Evolutionary conservation across 305 asterid species (phyloP).

Genomic region (Withania somnifera): DNA sequence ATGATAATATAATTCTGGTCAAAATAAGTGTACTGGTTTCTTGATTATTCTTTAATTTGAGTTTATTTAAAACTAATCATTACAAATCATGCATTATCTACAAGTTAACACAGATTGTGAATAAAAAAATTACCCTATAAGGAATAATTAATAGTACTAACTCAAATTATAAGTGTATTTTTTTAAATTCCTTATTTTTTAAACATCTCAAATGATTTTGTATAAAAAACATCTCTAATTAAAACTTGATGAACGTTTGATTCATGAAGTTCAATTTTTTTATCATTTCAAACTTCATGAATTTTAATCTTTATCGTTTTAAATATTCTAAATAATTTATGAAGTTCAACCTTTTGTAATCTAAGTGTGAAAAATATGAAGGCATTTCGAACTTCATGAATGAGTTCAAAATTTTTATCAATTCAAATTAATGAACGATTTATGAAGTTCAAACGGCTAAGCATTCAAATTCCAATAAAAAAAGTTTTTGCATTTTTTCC

Average conservation of each 20-base stretch:
- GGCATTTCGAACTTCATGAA: not conserved
- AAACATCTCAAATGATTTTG: not conserved
- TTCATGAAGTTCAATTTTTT: no score
- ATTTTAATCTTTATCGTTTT: no score
- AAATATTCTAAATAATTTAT: no score
- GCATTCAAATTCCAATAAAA: no score
- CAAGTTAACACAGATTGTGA: not conserved
- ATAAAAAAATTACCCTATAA: not conserved
- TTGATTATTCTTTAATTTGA: not conserved
- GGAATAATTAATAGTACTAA: not conserved
- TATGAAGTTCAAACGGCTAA: not conserved
- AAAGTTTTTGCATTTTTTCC: no score
- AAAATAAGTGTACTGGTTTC: not conserved
- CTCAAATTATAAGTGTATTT: not conserved
- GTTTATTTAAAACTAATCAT: slow-evolving; percentile 10
- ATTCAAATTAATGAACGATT: no score
- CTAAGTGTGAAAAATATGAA: not conserved
- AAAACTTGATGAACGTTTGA: no score
- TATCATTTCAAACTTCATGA: no score
- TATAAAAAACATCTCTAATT: no score
- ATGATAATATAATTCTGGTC: not conserved
- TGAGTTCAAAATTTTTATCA: no score
- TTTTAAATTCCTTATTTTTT: not conserved
- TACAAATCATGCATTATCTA: slow-evolving; percentile 5
- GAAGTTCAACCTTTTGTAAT: not conserved